phyloP scores from a whole-genome alignment of 345 rosid species.

The Gossypium ekmanianum region DNA sequence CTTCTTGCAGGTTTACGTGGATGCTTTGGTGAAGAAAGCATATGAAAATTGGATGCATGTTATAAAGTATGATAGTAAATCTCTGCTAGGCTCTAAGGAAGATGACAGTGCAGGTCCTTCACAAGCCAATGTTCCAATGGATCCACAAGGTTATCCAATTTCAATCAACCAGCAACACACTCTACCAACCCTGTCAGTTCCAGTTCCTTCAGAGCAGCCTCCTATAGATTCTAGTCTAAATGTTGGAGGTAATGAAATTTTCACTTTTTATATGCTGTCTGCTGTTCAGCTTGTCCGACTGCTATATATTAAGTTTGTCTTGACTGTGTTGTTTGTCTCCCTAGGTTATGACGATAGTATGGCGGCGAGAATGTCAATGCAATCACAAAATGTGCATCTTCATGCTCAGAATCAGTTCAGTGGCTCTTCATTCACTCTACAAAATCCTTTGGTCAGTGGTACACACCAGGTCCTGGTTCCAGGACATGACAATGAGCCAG shows the following conservation, averaged over 20 bases:
- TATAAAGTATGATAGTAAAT: constrained; percentile 79
- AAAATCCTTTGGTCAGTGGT: constrained; percentile 34
- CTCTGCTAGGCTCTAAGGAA: constrained; percentile 57
- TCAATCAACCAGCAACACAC: constrained; percentile 37
- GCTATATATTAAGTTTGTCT: background rate
- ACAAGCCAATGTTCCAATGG: constrained; percentile 28
- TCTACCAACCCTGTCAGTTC: constrained; percentile 41
- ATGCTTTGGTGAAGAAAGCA: constrained; percentile 85
- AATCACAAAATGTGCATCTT: constrained; percentile 45
- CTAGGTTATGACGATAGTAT: constrained; percentile 50
- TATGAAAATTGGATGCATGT: constrained; percentile 94
- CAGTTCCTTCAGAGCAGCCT: constrained; percentile 52
- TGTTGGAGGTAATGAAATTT: constrained; percentile 47
- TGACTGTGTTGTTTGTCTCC: constrained; percentile 8
- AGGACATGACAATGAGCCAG: constrained; percentile 33
- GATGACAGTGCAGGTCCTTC: constrained; percentile 34
- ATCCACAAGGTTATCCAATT: constrained; percentile 39
- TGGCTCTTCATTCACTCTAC: constrained; percentile 43
- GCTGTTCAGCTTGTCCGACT: background rate
- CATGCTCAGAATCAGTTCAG: constrained; percentile 42
- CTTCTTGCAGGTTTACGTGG: constrained; percentile 62
- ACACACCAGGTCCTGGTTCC: constrained; percentile 37
- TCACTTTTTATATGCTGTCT: background rate
- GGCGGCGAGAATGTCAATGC: constrained; percentile 42
- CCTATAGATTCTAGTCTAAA: constrained; percentile 45